Evolutionary conservation across 2,329 filamentous ascomycete species (phyloP).

Genomic region (Colletotrichum brevisporum): DNA sequence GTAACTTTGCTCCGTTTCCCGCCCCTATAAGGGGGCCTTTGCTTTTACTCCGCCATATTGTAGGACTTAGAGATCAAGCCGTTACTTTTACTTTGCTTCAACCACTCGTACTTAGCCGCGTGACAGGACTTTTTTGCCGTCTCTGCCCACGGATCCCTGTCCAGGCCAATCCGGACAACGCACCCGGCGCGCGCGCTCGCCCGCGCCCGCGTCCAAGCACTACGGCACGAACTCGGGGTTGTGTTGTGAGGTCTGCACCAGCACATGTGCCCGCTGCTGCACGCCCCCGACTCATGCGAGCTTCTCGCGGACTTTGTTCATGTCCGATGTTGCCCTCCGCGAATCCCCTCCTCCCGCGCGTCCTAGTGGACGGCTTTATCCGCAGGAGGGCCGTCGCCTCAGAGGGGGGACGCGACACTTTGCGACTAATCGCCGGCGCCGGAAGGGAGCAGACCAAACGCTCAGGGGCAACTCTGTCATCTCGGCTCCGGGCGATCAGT

Average conservation of each 20-base stretch:
- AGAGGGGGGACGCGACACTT: too few relatives aligned
- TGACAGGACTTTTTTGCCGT: conserved; percentile 3
- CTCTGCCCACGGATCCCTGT: conserved; percentile 19
- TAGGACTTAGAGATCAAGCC: too few relatives aligned
- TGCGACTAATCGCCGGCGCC: neutral
- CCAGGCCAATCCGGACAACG: conserved; percentile 5
- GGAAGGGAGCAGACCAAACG: conserved; percentile 5
- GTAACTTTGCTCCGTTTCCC: too few relatives aligned
- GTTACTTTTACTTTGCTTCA: too few relatives aligned
- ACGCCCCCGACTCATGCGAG: conserved; percentile 14
- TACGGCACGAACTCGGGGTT: conserved; percentile 19
- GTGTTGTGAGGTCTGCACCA: conserved; percentile 13
- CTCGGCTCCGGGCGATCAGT: conserved; percentile 22
- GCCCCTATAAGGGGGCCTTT: too few relatives aligned
- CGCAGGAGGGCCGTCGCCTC: too few relatives aligned
- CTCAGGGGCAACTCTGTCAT: conserved; percentile 29
- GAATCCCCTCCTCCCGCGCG: neutral
- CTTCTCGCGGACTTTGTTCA: neutral
- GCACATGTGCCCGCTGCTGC: neutral
- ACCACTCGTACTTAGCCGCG: too few relatives aligned
- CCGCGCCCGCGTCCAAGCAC: conserved; percentile 21
- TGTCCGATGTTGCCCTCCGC: conserved; percentile 14
- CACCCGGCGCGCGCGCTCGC: conserved; percentile 13
- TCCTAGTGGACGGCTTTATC: neutral
- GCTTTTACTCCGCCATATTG: too few relatives aligned